Evolutionary conservation across 2,329 filamentous ascomycete genomes (phyloP), one percentile per base, ranked within the genome.

Genomic region (Sclerotinia subarctica): DNA sequence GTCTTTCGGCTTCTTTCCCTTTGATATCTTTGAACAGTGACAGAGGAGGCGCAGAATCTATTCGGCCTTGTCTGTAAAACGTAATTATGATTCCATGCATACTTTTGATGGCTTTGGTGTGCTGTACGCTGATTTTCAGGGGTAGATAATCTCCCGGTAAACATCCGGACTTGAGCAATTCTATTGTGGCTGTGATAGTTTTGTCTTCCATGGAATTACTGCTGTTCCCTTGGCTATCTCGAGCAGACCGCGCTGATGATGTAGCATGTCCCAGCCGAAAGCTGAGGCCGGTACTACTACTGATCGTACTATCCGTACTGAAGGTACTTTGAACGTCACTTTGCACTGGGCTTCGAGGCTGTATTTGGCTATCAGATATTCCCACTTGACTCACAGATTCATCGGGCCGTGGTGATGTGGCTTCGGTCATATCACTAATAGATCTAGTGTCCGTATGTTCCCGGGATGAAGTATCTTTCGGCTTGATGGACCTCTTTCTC

Each of bases 41-140:
- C 17, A 81, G 75, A 6, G 84, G 81, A 5, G 88, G 88, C 8
- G 86, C 81, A 75, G 93, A 91, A 77, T 99, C 94, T 57, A 98
- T 94, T 69, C 93, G 88, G 32, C 93, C 93, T 78, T 96, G 92
- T 56, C 95, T 88, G 77, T 96, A 97, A 11, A 99, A 82, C 1
- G 95, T 98, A 57, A 97, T 88, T 70, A 98, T 95, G 59, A 98
- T 90, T 10, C 95, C 94, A 73, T 94, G 91, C 80, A 97, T 85
- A 77, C 93, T 98, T 80, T 94, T 93, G 75, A 98, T 87, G 68
- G 89, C 86, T 78, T 96, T 96, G 69, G 90, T 94, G 77, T 98
- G 95, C 71, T 93, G 90, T 69, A 99, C 89, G 0, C 86, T 88
- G 64, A 98, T 89, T 74, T 87, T 90, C 66, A 98, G 85, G 0